phyloP scores from a whole-genome alignment of 2,329 filamentous ascomycete genomes.

The Hymenoscyphus albidus region DNA sequence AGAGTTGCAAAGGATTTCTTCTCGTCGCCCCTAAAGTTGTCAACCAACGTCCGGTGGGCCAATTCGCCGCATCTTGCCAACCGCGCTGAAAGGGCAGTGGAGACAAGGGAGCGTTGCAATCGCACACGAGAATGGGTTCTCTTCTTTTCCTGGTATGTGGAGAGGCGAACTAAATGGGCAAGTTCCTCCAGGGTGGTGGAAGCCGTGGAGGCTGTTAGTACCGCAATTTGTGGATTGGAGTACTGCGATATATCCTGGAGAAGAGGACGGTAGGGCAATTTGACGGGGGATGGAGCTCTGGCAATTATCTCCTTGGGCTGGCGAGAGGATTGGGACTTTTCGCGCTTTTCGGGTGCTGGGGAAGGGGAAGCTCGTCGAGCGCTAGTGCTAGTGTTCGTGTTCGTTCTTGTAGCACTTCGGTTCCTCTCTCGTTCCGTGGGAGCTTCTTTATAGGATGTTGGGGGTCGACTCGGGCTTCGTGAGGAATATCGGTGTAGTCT shows the following conservation, averaged over 20 bases:
- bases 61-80: slow-evolving; percentile 71
- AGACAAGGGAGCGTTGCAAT: slow-evolving; percentile 70
- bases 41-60: slow-evolving; percentile 70
- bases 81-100: slow-evolving; percentile 69
- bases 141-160: slow-evolving; percentile 79
- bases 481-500: slow-evolving; percentile 50
- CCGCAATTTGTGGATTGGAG: slow-evolving; percentile 53
- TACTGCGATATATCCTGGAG: slow-evolving; percentile 64
- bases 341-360: slow-evolving; percentile 31
- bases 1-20: slow-evolving; percentile 71
- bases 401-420: slow-evolving; percentile 28
- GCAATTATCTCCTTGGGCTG: slow-evolving; percentile 19
- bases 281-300: slow-evolving; percentile 23
- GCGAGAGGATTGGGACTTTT: slow-evolving; percentile 32
- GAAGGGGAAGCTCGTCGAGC: slow-evolving; percentile 27
- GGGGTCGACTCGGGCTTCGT: slow-evolving; percentile 50
- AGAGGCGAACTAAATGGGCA: slow-evolving; percentile 71
- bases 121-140: slow-evolving; percentile 68
- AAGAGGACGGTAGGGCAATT: slow-evolving; percentile 43
- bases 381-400: not conserved
- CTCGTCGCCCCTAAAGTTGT: slow-evolving; percentile 74
- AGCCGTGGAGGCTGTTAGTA: slow-evolving; percentile 52
- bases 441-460: slow-evolving; percentile 42
- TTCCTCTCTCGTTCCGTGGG: slow-evolving; percentile 45
- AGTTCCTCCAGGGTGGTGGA: slow-evolving; percentile 72